Percentiles rank a stretch among this genome's conserved stretches.
Evolutionary conservation across 2,329 filamentous ascomycete genomes (phyloP).

Genomic region (Arthrobotrys conoides): DNA sequence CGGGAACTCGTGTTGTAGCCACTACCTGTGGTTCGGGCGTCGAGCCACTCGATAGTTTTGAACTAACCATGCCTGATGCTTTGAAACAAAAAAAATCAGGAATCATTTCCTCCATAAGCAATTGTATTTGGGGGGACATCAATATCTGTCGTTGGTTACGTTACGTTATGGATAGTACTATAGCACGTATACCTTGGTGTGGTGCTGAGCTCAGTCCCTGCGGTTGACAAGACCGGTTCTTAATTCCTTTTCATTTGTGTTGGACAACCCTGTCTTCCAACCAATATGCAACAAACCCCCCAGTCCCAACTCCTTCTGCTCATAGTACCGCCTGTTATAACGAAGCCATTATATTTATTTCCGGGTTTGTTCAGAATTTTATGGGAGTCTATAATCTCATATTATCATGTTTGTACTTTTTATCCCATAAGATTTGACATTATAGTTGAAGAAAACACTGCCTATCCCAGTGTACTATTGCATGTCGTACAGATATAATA

Average conservation of each 20-base stretch:
- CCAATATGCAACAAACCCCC: slow-evolving; percentile 14
- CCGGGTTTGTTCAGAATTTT: background rate
- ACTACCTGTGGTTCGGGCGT: background rate
- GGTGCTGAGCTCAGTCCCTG: too few species aligned
- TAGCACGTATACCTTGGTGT: too few species aligned
- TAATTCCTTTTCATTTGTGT: background rate
- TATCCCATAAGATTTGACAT: background rate
- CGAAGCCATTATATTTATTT: background rate
- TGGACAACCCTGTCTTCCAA: slow-evolving; percentile 6
- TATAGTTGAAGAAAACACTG: background rate
- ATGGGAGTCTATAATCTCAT: background rate
- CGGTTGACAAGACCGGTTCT: background rate
- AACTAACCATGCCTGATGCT: background rate
- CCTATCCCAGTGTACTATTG: background rate
- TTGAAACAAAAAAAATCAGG: slow-evolving; percentile 1
- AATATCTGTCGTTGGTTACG: background rate
- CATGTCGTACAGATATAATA: background rate
- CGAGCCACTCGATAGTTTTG: background rate
- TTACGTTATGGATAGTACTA: background rate
- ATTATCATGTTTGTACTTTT: background rate
- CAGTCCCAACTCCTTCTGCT: background rate
- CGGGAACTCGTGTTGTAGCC: slow-evolving; percentile 8
- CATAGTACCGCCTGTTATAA: background rate
- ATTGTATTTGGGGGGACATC: background rate
- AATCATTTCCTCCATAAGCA: background rate